Evolutionary conservation across 169 alveolate species (phyloP).

Genomic region (Neospora caninum): DNA sequence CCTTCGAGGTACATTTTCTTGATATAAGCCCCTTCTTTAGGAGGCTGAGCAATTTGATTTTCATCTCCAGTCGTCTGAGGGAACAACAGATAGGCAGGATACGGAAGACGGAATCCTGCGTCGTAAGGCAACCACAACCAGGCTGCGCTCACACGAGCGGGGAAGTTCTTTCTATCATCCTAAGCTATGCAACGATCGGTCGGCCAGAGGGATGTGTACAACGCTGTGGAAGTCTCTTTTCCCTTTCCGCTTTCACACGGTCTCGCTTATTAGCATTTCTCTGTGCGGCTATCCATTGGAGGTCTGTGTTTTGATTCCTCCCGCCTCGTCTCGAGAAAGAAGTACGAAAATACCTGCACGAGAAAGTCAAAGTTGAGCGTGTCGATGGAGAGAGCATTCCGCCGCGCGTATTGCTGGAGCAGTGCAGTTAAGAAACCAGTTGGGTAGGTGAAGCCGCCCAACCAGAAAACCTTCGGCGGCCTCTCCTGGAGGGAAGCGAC

Average conservation of each 20-base stretch:
- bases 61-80: constrained; percentile 75
- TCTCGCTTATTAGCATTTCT: too few relatives aligned
- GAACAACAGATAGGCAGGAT: background rate
- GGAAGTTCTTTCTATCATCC: too few relatives aligned
- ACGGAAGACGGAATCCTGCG: background rate
- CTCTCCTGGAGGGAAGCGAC: constrained; percentile 62
- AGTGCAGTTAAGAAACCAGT: constrained; percentile 94
- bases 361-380: constrained; percentile 83
- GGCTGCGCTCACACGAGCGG: too few relatives aligned
- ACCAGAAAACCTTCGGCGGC: constrained; percentile 91
- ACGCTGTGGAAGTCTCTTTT: too few relatives aligned
- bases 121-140: too few relatives aligned
- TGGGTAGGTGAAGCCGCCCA: constrained; percentile 93
- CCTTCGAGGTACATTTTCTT: constrained; percentile 92
- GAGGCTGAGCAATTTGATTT: constrained; percentile 79
- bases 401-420: constrained; percentile 87
- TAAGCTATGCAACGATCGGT: too few relatives aligned
- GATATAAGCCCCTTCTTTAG: constrained; percentile 92
- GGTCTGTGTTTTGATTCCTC: too few relatives aligned
- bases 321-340: too few relatives aligned
- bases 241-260: too few relatives aligned
- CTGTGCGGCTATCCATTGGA: too few relatives aligned
- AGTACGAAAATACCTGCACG: constrained; percentile 55
- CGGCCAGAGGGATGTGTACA: too few relatives aligned
- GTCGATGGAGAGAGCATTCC: constrained; percentile 87